Percentiles rank a stretch among this genome's conserved stretches.
These are phyloP conservation scores for Pseudohyphozyma bogoriensis DNA, from an alignment of 768 basidiomycete genomes.

Conservation along the genomic window DNA sequence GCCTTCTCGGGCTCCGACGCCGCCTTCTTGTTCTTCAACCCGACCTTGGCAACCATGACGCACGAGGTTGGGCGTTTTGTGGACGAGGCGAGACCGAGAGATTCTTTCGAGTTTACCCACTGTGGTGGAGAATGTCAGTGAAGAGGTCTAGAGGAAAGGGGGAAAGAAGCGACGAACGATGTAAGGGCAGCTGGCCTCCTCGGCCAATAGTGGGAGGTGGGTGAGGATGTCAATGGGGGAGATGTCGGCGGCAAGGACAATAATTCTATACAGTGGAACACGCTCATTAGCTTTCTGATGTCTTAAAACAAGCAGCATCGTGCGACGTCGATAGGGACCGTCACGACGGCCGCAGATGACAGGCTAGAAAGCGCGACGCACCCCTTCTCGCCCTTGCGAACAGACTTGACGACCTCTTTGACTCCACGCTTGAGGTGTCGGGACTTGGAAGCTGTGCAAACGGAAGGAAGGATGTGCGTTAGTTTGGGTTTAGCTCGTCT, in stretches of 20 bases:
- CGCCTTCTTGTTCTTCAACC: slow-evolving; percentile 57
- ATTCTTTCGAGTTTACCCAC: slow-evolving; percentile 74
- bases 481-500: not conserved
- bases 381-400: slow-evolving; percentile 97
- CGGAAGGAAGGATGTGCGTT: not conserved
- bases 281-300: not conserved
- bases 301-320: not conserved
- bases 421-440: slow-evolving; percentile 95
- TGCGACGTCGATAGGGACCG: not conserved
- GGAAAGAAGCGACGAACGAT: slow-evolving; percentile 49
- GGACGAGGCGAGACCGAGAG: slow-evolving; percentile 85
- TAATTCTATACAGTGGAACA: slow-evolving; percentile 47
- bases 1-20: slow-evolving; percentile 45
- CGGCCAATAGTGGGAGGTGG: slow-evolving; percentile 84
- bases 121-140: not conserved
- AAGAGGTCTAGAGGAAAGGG: not conserved
- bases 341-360: not conserved
- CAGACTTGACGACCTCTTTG: slow-evolving; percentile 95
- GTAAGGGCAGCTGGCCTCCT: slow-evolving; percentile 85
- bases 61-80: slow-evolving; percentile 98
- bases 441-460: slow-evolving; percentile 66
- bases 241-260: slow-evolving; percentile 91
- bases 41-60: slow-evolving; percentile 81
- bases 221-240: slow-evolving; percentile 98
- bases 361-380: slow-evolving; percentile 38